Base-by-base conservation (phyloP, 2,329 filamentous ascomycete genomes). In the Fusarium verticillioides region DNA sequence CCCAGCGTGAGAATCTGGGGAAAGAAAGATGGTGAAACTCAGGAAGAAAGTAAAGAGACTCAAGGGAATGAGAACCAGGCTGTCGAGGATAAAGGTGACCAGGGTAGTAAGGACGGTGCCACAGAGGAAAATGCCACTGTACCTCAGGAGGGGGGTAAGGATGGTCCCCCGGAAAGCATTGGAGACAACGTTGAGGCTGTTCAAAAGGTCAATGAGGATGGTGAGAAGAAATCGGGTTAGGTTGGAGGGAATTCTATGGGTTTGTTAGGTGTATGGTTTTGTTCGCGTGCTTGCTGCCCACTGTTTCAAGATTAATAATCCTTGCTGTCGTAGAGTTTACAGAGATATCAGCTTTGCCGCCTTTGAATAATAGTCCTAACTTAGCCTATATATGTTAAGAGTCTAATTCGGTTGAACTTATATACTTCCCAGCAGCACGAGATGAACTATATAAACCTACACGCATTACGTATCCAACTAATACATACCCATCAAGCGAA, bases 1-100 rank as follows among this genome's bases (percentile, higher is more conserved):
- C 79, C 81, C 1, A 77, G 73, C 13, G 73, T 81, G n/a, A 78
- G 74, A 7, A 66, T 82, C 0, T 83, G 81, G 53, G 68, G 77
- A 9, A 81, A 78, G 52, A 80, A 74, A 23, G 63, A 69, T 2
- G 40, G 30, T 2, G 39, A 69, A 19, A 8, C 52, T 21, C 54
- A 73, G n/a, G 59, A 9, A 7, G 37, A 47, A 15, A 32, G 2
- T 9, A 40, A 53, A 9, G 30, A 62, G 5, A 5, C 26, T 19
- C 2, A 30, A 42, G 32, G 37, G 23, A 34, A 7, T 19, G 53
- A 36, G 10, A 46, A 46, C 16, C 15, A 39, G 18, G 15, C n/a
- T 13, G 46, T 42, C 16, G 52, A 60, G 8, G n/a, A 54, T 4
- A 50, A 54, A 11, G 11, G 4, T 18, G 16, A 19, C 6, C 39